Evolutionary conservation across 2,329 filamentous ascomycete genomes (phyloP).

Genomic region (Xylaria sp.): DNA sequence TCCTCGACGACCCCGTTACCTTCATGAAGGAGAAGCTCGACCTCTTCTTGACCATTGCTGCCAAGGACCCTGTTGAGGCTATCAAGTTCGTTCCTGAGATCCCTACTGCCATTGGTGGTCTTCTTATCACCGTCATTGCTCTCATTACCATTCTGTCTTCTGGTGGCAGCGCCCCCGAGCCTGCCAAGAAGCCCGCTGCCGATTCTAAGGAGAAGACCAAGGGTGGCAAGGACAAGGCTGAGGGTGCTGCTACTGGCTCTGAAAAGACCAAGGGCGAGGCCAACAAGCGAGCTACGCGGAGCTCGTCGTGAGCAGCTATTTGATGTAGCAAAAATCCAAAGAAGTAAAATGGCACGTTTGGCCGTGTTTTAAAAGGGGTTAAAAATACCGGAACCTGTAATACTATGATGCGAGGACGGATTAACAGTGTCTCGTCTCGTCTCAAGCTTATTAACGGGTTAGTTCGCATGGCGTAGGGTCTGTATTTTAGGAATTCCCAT

Average conservation of each 20-base stretch:
- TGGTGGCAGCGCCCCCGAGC: constrained; percentile 60
- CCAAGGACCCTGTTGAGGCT: constrained; percentile 76
- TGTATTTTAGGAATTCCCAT: constrained; percentile 25
- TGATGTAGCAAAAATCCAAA: constrained; percentile 2
- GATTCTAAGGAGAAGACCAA: constrained; percentile 65
- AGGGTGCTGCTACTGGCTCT: constrained; percentile 55
- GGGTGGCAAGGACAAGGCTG: constrained; percentile 70
- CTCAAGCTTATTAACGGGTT: constrained; percentile 19
- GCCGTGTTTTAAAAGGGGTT: constrained; percentile 9
- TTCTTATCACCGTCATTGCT: constrained; percentile 64
- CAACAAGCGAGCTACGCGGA: constrained; percentile 55
- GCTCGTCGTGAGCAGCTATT: constrained; percentile 41
- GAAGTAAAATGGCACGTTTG: constrained; percentile 10
- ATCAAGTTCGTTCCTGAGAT: constrained; percentile 89
- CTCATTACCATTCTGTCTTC: constrained; percentile 62
- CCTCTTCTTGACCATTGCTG: constrained; percentile 78
- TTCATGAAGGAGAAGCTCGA: constrained; percentile 92
- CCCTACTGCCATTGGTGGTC: constrained; percentile 69
- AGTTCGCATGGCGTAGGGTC: constrained; percentile 28
- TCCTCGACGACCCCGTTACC: constrained; percentile 81
- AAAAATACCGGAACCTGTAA: constrained; percentile 17
- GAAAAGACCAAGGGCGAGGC: constrained; percentile 73
- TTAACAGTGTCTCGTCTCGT: constrained; percentile 11
- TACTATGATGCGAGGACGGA: constrained; percentile 18
- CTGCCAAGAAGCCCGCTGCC: constrained; percentile 65